Base-by-base conservation (phyloP, 2,329 filamentous ascomycete genomes). In the Pseudonectria buxi region DNA sequence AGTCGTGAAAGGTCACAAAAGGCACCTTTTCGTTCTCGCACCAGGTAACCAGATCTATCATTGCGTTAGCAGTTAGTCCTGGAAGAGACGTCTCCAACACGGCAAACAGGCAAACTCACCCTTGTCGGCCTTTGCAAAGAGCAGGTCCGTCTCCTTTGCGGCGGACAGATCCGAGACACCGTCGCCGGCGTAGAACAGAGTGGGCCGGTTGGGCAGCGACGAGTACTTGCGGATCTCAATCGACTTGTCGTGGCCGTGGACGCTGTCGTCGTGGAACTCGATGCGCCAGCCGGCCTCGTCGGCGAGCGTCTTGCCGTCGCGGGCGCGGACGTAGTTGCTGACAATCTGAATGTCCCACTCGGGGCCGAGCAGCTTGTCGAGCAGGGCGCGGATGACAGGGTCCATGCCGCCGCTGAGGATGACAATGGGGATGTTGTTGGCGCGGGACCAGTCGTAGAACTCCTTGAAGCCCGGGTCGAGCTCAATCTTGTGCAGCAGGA, bases 201-300 rank as follows among this genome's bases (percentile, higher is more conserved):
- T 81, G 3, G 92, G 92, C 28, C 88, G 74, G 53, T 83, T 64
- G 0, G 86, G 79, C 28, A 94, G 70, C 16, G 78, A 71, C 3
- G 83, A 81, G 64, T 96, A 96, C 33, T 87, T 87, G 46, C 86
- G 79, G 53, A 98, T 87, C 58, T 92, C 86, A 35, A 90, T 70
- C 16, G 83, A 89, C 76, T 98, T 98, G 72, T 98, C 90, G 58
- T 98, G 92, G n/a, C 92, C 92, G 53, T 94, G 94, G 39, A 81
- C 74, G 56, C 83, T 86, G 42, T 90, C 86, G 58, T 98, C 89
- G 55, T 87, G 88, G 64, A 82, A 98, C 39, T 77, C 70, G 50
- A 98, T 90, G 54, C 82, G 70, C 92, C 92, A 98, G 22, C 88
- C 90, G 13, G 77, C 78, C 56, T 84, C 77, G 33, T 87, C 77